Percentiles rank a stretch among this genome's conserved stretches.
These are phyloP conservation scores for Thalassiosira oceanica DNA, from an alignment of 352 stramenopile genomes.

Conservation along the genomic window DNA sequence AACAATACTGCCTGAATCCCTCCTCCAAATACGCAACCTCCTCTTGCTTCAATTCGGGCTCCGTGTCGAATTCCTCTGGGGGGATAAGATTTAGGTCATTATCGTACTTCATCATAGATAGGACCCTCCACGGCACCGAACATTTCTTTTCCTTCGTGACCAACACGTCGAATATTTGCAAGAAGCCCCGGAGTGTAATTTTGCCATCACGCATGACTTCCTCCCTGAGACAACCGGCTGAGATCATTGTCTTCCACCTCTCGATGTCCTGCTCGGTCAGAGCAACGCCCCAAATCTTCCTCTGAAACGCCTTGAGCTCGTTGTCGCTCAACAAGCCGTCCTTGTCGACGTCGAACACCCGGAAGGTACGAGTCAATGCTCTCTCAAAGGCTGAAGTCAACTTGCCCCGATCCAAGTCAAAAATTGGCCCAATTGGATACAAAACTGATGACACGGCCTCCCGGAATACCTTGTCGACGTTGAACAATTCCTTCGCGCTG, in stretches of 20 bases:
- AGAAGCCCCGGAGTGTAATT: conserved; percentile 69
- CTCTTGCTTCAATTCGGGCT: conserved; percentile 34
- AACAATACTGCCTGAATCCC: conserved; percentile 70
- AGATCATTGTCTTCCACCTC: conserved; percentile 69
- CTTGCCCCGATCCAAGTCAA: conserved; percentile 61
- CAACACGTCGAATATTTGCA: conserved; percentile 77
- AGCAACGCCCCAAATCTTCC: conserved; percentile 57
- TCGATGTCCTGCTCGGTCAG: conserved; percentile 60
- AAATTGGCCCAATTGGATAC: conserved; percentile 67
- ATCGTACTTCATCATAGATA: conserved; percentile 70
- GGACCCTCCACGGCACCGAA: conserved; percentile 69
- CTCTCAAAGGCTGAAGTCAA: conserved; percentile 50
- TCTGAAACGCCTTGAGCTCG: conserved; percentile 71
- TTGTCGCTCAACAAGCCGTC: conserved; percentile 68
- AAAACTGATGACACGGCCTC: conserved; percentile 70
- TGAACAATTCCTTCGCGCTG: conserved; percentile 69
- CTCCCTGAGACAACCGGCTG: conserved; percentile 4
- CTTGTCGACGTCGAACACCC: conserved; percentile 66
- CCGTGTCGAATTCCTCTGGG: conserved; percentile 10
- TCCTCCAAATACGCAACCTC: conserved; percentile 57
- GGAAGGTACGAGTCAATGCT: conserved; percentile 72
- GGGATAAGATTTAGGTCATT: conserved; percentile 63
- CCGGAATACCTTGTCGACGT: conserved; percentile 72
- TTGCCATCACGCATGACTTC: conserved; percentile 63
- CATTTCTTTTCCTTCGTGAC: conserved; percentile 69